Percentiles rank a stretch among this genome's conserved stretches.
Evolutionary conservation across 345 rosid species (phyloP).

Genomic region (Gossypium rotundifolium): DNA sequence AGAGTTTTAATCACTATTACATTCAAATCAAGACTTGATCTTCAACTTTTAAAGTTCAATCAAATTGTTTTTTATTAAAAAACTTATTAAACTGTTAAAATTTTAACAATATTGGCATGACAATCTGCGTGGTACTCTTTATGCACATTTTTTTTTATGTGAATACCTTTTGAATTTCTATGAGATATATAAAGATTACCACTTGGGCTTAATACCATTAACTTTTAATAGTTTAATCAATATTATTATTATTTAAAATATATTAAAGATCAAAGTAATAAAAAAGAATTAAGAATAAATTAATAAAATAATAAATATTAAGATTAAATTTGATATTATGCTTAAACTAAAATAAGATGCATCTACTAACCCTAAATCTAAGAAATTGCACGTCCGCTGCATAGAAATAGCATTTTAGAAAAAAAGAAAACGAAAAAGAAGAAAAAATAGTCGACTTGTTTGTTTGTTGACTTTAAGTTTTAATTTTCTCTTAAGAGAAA

Average conservation of each 20-base stretch:
- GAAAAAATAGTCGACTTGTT: background rate
- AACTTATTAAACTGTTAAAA: no score
- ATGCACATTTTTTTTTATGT: no score
- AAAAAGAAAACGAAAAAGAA: no score
- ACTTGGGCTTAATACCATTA: no score
- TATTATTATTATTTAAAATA: no score
- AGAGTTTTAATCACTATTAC: no score
- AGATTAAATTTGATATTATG: background rate
- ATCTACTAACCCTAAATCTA: background rate
- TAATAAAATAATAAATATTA: background rate
- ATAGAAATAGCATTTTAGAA: background rate
- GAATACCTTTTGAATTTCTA: no score
- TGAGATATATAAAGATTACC: no score
- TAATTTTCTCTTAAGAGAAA: background rate
- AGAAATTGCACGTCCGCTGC: background rate
- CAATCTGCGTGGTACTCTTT: accelerated
- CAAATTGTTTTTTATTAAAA: accelerated
- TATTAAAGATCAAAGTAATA: background rate
- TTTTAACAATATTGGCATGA: no score
- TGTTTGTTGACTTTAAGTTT: background rate
- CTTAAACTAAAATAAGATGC: background rate
- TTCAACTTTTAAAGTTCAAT: no score
- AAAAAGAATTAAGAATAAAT: background rate
- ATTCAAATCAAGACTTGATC: no score
- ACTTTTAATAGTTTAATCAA: no score